phyloP scores from a whole-genome alignment of 2,329 filamentous ascomycete genomes.

The Aureobasidium uvarum region DNA sequence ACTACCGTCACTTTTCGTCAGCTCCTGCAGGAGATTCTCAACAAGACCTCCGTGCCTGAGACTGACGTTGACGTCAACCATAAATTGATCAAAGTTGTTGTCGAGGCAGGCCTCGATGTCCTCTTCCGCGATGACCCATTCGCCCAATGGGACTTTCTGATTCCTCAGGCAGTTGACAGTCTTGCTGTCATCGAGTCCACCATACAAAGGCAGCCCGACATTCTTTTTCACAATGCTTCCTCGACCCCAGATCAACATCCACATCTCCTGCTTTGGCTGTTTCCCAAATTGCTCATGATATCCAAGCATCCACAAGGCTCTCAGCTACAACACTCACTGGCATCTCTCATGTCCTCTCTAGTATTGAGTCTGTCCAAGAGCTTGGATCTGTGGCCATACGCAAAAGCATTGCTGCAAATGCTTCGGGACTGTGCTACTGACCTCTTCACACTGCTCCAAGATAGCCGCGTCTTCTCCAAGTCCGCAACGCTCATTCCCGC shows the following conservation, averaged over 20 bases:
- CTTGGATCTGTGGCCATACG: conserved; percentile 40
- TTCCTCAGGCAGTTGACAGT: conserved; percentile 65
- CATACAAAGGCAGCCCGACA: conserved; percentile 68
- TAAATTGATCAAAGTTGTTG: conserved; percentile 79
- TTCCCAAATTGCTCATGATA: conserved; percentile 53
- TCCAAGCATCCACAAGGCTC: conserved; percentile 45
- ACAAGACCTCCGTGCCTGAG: conserved; percentile 51
- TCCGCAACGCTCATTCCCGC: background rate
- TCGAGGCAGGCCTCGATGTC: conserved; percentile 72
- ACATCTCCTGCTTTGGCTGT: conserved; percentile 55
- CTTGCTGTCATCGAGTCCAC: conserved; percentile 74
- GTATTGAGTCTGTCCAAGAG: conserved; percentile 40
- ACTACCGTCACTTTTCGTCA: conserved; percentile 65
- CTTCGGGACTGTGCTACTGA: conserved; percentile 45
- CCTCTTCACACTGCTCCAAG: conserved; percentile 30
- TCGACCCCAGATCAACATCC: conserved; percentile 33
- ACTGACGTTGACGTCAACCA: conserved; percentile 75
- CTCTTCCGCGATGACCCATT: conserved; percentile 68
- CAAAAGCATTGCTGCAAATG: conserved; percentile 38
- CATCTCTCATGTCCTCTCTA: conserved; percentile 41
- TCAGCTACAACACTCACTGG: conserved; percentile 42
- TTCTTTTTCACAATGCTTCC: conserved; percentile 52
- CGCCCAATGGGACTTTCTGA: conserved; percentile 55
- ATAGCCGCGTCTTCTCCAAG: conserved; percentile 1
- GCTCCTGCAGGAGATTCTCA: conserved; percentile 64